Percentiles rank a stretch among this genome's conserved stretches.
phyloP scores from a whole-genome alignment of 805 yeast species.

The Isabelozyma gotoi region DNA sequence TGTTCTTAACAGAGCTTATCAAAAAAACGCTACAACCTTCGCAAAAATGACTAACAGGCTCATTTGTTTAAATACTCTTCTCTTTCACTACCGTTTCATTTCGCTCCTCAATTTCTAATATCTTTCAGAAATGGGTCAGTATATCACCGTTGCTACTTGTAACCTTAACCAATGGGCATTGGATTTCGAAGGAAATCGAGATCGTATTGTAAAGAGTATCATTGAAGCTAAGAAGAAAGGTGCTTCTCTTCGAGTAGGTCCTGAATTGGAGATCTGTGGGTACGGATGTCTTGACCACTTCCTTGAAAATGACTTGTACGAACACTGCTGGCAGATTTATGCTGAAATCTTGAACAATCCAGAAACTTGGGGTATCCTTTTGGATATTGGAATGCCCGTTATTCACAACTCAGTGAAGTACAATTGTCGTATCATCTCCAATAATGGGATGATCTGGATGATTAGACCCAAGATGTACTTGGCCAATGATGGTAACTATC shows the following conservation, averaged over 20 bases:
- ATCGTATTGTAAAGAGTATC: constrained; percentile 83
- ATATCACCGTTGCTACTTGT: constrained; percentile 89
- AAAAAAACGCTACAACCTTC: too few species aligned
- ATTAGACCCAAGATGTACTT: constrained; percentile 91
- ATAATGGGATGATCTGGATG: constrained; percentile 73
- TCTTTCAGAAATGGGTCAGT: constrained; percentile 64
- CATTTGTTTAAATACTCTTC: too few species aligned
- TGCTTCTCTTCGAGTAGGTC: constrained; percentile 90
- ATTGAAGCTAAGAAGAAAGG: constrained; percentile 69
- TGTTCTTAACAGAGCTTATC: too few species aligned
- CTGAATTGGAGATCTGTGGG: constrained; percentile 92
- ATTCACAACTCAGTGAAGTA: constrained; percentile 84
- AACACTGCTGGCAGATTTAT: constrained; percentile 95
- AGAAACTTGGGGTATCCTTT: constrained; percentile 71
- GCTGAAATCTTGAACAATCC: constrained; percentile 66
- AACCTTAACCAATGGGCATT: constrained; percentile 98
- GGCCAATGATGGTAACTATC: constrained; percentile 96
- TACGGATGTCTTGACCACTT: constrained; percentile 96
- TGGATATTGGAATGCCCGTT: constrained; percentile 95
- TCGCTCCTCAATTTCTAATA: neutral
- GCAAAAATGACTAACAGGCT: too few species aligned
- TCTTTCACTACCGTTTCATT: neutral
- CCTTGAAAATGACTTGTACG: constrained; percentile 80
- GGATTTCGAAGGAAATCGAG: constrained; percentile 96
- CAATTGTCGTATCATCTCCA: constrained; percentile 85